Conservation (phyloP, 1,139 yeast genomes). For the Kodamaea derodonti region DNA sequence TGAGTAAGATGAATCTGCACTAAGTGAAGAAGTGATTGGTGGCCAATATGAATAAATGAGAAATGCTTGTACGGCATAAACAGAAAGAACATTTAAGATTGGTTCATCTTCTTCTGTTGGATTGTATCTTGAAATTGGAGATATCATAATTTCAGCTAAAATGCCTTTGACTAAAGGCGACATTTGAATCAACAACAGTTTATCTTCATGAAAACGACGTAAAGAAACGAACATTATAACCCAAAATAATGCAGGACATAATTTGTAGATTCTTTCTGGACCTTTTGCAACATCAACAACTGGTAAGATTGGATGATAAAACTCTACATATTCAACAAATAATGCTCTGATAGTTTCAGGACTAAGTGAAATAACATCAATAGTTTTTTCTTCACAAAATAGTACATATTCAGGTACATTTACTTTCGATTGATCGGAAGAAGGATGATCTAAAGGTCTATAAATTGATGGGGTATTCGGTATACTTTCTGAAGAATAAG, state of each 20-base stretch:
- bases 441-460: constrained; percentile 9
- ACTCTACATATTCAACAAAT: constrained; percentile 63
- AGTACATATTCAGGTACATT: constrained; percentile 38
- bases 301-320: constrained; percentile 83
- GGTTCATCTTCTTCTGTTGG: constrained; percentile 77
- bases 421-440: constrained; percentile 4
- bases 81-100: constrained; percentile 83
- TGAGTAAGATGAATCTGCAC: constrained; percentile 95
- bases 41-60: constrained; percentile 92
- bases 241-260: constrained; percentile 92
- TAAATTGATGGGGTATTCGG: constrained; percentile 34
- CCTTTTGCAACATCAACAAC: constrained; percentile 80
- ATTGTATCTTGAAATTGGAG: constrained; percentile 81
- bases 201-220: constrained; percentile 50
- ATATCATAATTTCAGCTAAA: constrained; percentile 80
- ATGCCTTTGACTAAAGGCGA: constrained; percentile 72
- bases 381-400: constrained; percentile 58
- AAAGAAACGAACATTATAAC: constrained; percentile 82
- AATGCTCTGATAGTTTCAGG: constrained; percentile 62
- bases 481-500: constrained; percentile 19
- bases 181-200: constrained; percentile 44
- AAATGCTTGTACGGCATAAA: constrained; percentile 90
- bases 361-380: constrained; percentile 62
- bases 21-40: constrained; percentile 84
- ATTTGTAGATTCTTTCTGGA: constrained; percentile 70